These are phyloP conservation scores for Groenewaldozyma salmanticensis DNA, from an alignment of 805 yeast genomes.

Conservation along the genomic window DNA sequence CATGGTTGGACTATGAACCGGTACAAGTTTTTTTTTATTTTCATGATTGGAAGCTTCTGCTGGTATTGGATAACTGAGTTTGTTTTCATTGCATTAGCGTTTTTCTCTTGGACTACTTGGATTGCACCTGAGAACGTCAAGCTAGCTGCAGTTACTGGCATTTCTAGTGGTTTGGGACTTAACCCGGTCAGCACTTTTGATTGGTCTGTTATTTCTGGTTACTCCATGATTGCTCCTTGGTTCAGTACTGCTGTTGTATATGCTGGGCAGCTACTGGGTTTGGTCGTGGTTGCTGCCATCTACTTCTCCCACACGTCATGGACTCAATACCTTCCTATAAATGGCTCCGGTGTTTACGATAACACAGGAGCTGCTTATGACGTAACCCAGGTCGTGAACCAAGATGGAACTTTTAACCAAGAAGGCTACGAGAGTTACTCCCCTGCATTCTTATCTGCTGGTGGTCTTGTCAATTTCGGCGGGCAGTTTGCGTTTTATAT, in stretches of 20 bases:
- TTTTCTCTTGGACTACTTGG: constrained; percentile 58
- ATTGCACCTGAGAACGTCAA: constrained; percentile 42
- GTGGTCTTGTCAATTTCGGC: constrained; percentile 34
- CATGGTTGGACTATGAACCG: constrained; percentile 56
- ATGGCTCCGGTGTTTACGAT: constrained; percentile 43
- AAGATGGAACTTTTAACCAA: constrained; percentile 29
- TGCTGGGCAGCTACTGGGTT: constrained; percentile 34
- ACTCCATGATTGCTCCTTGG: constrained; percentile 34
- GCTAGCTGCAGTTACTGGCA: constrained; percentile 55
- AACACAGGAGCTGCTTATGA: constrained; percentile 42
- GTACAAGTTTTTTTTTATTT: constrained; percentile 38
- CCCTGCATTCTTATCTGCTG: constrained; percentile 60
- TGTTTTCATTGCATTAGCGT: constrained; percentile 50
- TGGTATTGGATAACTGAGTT: constrained; percentile 65
- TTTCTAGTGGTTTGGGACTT: constrained; percentile 29
- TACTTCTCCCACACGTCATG: constrained; percentile 49
- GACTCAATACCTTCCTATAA: constrained; percentile 51
- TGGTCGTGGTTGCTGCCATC: constrained; percentile 39
- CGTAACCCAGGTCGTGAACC: constrained; percentile 36
- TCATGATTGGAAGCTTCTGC: constrained; percentile 34
- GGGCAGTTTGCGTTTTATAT: constrained; percentile 42
- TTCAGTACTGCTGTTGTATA: constrained; percentile 27
- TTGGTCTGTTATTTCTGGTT: constrained; percentile 26
- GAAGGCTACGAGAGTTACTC: constrained; percentile 48
- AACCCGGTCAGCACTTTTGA: constrained; percentile 36